Conservation (phyloP, 768 basidiomycete genomes). For the Lyophyllum atratum region DNA sequence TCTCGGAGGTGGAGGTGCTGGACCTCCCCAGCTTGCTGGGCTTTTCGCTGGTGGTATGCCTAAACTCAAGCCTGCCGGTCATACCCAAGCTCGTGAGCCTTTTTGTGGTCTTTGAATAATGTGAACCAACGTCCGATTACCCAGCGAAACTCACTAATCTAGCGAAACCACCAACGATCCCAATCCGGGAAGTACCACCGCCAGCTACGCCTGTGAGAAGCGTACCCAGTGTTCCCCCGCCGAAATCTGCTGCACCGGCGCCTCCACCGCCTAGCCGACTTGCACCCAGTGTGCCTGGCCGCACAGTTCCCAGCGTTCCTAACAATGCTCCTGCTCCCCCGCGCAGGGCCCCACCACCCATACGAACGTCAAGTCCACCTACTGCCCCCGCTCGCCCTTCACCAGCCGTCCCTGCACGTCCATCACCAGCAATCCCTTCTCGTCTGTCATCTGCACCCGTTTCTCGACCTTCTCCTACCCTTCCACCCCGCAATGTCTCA, state of each 20-base stretch:
- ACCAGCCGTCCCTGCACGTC: constrained; percentile 7
- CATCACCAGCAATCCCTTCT: constrained; percentile 8
- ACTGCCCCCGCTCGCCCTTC: constrained; percentile 19
- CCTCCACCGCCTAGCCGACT: constrained; percentile 33
- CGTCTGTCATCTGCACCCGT: constrained; percentile 9
- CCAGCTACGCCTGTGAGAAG: constrained; percentile 1
- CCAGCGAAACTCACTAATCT: constrained; percentile 63
- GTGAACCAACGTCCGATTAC: neutral
- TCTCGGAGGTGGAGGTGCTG: constrained; percentile 30
- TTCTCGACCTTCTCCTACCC: constrained; percentile 22
- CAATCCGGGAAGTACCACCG: constrained; percentile 42
- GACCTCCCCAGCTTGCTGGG: constrained; percentile 79
- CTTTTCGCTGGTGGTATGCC: constrained; percentile 93
- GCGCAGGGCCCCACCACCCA: constrained; percentile 40
- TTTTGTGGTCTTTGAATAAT: constrained; percentile 1
- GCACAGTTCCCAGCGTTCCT: constrained; percentile 34
- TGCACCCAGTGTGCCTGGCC: constrained; percentile 39
- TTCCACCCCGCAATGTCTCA: constrained; percentile 37
- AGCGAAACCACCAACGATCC: constrained; percentile 68
- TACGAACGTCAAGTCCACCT: constrained; percentile 33
- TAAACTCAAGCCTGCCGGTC: constrained; percentile 81
- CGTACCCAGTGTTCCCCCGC: constrained; percentile 3
- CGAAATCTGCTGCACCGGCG: constrained; percentile 31
- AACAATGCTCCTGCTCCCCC: constrained; percentile 41
- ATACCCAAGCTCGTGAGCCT: constrained; percentile 52